Evolutionary conservation across 768 basidiomycete species (phyloP).

Genomic region (Nidularia sp.): DNA sequence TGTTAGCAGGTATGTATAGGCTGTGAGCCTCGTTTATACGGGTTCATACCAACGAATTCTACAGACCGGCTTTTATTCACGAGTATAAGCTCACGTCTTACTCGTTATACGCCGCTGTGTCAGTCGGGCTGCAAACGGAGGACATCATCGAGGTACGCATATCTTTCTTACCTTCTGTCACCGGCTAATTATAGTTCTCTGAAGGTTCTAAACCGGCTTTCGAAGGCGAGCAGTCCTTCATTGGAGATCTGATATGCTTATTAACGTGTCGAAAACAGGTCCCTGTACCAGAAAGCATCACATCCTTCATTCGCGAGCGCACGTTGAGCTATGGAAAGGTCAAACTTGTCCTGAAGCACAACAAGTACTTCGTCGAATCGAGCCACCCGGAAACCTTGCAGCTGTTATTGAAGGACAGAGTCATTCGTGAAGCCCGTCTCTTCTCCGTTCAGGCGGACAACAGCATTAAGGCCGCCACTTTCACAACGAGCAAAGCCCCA

Average conservation of each 20-base stretch:
- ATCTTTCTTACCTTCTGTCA: slow-evolving; percentile 7
- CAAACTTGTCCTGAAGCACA: slow-evolving; percentile 96
- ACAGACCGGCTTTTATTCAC: slow-evolving; percentile 94
- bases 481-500: slow-evolving; percentile 81
- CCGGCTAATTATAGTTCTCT: slow-evolving; percentile 12
- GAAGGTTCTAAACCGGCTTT: slow-evolving; percentile 76
- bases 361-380: slow-evolving; percentile 96
- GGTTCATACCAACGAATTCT: slow-evolving; percentile 20
- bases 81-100: slow-evolving; percentile 99
- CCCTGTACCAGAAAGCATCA: slow-evolving; percentile 85
- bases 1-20: slow-evolving; percentile 82
- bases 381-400: slow-evolving; percentile 92
- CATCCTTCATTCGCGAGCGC: slow-evolving; percentile 84
- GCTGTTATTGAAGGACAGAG: slow-evolving; percentile 76
- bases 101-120: slow-evolving; percentile 97
- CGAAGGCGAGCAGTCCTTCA: slow-evolving; percentile 48
- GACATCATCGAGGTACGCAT: slow-evolving; percentile 93
- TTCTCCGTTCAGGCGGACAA: slow-evolving; percentile 64
- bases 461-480: slow-evolving; percentile 71
- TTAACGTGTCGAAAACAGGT: slow-evolving; percentile 46
- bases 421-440: slow-evolving; percentile 83
- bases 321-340: slow-evolving; percentile 98
- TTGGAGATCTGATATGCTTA: neutral
- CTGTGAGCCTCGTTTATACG: slow-evolving; percentile 12
- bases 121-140: slow-evolving; percentile 94